A percentile compares a stretch with the other conserved stretches of the same genome.
These are phyloP conservation scores for Fusarium sp. DNA, from an alignment of 2,329 filamentous ascomycete genomes.

Conservation along the genomic window DNA sequence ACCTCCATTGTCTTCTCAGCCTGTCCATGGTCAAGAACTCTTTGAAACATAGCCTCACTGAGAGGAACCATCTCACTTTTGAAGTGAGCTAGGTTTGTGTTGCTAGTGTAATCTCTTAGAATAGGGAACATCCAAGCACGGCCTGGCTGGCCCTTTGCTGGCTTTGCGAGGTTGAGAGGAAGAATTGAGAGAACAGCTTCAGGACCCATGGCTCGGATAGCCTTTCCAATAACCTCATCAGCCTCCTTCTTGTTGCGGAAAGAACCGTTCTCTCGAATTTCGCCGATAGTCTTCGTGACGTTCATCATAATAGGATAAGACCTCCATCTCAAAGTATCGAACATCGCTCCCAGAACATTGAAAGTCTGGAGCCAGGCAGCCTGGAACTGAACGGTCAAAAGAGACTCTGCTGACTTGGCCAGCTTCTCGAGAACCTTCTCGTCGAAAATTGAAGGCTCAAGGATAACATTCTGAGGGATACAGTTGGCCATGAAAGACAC, in stretches of 20 bases:
- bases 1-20: conserved; percentile 93
- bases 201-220: conserved; percentile 89
- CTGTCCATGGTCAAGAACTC: conserved; percentile 81
- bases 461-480: conserved; percentile 80
- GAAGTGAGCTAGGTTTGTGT: conserved; percentile 89
- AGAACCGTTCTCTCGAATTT: conserved; percentile 85
- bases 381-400: conserved; percentile 92
- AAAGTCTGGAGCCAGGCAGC: conserved; percentile 96
- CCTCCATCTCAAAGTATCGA: conserved; percentile 86
- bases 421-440: conserved; percentile 89
- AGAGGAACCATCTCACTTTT: conserved; percentile 85
- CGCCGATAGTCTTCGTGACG: conserved; percentile 82
- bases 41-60: conserved; percentile 89
- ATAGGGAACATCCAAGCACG: conserved; percentile 95
- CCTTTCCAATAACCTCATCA: conserved; percentile 87
- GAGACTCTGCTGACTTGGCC: conserved; percentile 73
- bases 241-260: conserved; percentile 96
- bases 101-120: conserved; percentile 87
- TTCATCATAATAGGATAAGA: conserved; percentile 80
- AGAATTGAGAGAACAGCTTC: conserved; percentile 83
- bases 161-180: conserved; percentile 84
- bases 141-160: conserved; percentile 79
- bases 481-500: conserved; percentile 94
- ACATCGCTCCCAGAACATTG: conserved; percentile 85
- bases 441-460: conserved; percentile 91